Percentiles rank a stretch among this genome's conserved stretches.
Evolutionary conservation across 2,329 filamentous ascomycete genomes (phyloP).

Genomic region (Periglandula ipomoeae): DNA sequence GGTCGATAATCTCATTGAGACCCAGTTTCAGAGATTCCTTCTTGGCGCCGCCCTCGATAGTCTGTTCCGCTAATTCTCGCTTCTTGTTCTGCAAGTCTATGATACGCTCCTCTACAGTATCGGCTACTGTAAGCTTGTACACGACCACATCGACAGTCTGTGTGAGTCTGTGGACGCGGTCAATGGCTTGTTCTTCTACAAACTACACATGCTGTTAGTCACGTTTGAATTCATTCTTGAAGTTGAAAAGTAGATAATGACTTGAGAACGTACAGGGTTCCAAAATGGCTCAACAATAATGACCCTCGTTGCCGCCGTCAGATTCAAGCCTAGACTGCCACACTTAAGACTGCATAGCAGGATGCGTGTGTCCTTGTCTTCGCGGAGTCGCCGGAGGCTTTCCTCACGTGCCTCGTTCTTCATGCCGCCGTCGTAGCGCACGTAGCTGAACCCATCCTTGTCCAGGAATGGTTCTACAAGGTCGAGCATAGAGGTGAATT

Average conservation of each 20-base stretch:
- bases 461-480: conserved; percentile 86
- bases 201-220: conserved; percentile 44
- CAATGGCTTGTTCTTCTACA: conserved; percentile 97
- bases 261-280: conserved; percentile 62
- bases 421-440: conserved; percentile 93
- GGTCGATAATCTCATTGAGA: conserved; percentile 84
- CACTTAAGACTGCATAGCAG: conserved; percentile 91
- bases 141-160: conserved; percentile 92
- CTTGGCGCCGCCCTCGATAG: conserved; percentile 73
- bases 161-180: conserved; percentile 95
- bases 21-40: conserved; percentile 72
- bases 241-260: background rate
- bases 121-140: conserved; percentile 82
- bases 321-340: conserved; percentile 83
- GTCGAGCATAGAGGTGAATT: conserved; percentile 97
- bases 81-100: conserved; percentile 93
- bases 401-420: conserved; percentile 86
- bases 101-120: conserved; percentile 88
- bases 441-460: conserved; percentile 64
- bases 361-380: conserved; percentile 66
- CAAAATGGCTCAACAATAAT: conserved; percentile 97
- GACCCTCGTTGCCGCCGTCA: conserved; percentile 87
- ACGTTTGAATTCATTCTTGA: background rate
- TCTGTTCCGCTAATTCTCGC: conserved; percentile 78
- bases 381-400: conserved; percentile 67